These are phyloP conservation scores for Trichosporon asahii DNA, from an alignment of 1,284 basidiomycete species.

Conservation along the genomic window DNA sequence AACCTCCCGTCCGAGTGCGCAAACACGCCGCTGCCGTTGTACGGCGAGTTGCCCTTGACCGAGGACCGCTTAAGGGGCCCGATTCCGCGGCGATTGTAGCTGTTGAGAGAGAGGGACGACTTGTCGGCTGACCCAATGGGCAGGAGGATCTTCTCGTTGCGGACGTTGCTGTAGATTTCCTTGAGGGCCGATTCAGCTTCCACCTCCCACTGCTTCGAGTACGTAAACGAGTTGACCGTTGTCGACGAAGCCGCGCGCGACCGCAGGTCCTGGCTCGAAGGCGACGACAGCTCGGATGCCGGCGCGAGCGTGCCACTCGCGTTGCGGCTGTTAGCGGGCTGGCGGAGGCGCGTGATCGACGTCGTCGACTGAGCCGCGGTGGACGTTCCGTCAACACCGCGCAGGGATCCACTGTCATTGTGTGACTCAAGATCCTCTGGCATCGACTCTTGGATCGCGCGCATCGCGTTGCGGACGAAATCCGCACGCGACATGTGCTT, in stretches of 20 bases:
- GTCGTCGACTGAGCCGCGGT: constrained; percentile 27
- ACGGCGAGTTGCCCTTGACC: constrained; percentile 53
- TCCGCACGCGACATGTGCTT: constrained; percentile 89
- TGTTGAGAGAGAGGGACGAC: constrained; percentile 60
- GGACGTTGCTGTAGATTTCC: constrained; percentile 92
- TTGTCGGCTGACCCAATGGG: constrained; percentile 56
- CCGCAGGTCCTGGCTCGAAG: constrained; percentile 26
- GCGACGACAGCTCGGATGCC: constrained; percentile 22
- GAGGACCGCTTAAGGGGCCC: not conserved
- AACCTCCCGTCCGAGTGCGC: constrained; percentile 66
- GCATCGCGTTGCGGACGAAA: constrained; percentile 87
- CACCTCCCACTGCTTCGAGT: constrained; percentile 62
- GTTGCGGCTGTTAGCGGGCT: constrained; percentile 23
- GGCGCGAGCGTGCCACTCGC: constrained; percentile 32
- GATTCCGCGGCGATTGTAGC: constrained; percentile 54
- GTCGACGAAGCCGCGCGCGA: constrained; percentile 32
- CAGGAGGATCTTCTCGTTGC: constrained; percentile 83
- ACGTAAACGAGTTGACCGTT: constrained; percentile 39
- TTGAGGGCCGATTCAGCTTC: constrained; percentile 83
- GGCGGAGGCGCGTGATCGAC: constrained; percentile 25
- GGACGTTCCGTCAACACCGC: constrained; percentile 25
- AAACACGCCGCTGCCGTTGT: constrained; percentile 28
- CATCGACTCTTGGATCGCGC: constrained; percentile 62
- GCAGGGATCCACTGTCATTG: constrained; percentile 60
- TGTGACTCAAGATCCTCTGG: constrained; percentile 53